Evolutionary conservation across 1,139 yeast species (phyloP), one percentile per base, ranked within the genome.

Genomic region (Scheffersomyces titani): DNA sequence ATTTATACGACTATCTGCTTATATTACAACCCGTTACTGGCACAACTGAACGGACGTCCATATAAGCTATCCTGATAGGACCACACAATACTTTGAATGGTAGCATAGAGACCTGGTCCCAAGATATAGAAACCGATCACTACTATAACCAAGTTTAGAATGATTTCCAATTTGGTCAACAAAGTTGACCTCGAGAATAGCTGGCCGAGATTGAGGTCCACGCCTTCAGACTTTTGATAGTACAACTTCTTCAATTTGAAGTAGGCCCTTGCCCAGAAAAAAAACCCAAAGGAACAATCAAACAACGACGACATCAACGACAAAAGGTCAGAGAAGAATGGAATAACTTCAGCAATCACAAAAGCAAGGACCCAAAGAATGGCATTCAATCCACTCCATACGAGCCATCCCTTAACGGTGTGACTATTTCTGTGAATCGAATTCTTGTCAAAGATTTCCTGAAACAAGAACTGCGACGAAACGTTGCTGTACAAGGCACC

Each of bases 261-360:
- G 67, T 69, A 85, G 0, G 89, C 88, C 45, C 83, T 78, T n/a
- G 87, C 88, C 89, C 89, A 85, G 64, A 85, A 85, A 20, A 85
- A 82, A 64, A 82, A 85, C 0, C 89, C 89, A 63, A 85, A 85
- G 86, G 87, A 85, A 65, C 88, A 83, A 67, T 84, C 89, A 64
- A 85, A 85, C 54, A 85, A 72, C 3, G 89, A 84, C n/a, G 84
- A 80, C 88, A 85, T 84, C 64, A 85, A 72, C 6, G 87, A 78
- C 51, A 85, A 73, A 61, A 85, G 70, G 63, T 84, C 88, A 40
- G 84, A 77, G 68, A 85, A 85, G 69, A 85, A 85, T 16, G 89
- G 89, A 64, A 85, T 84, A 44, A 83, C 88, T 65, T 85, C 87
- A 1, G 88, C 88, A 64, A 85, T 75, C 21, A 85, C 70, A 61